A percentile compares a stretch with the other conserved stretches of the same genome.
These are phyloP conservation scores for Ogataea trehalophila DNA, from an alignment of 805 yeast genomes.

Conservation along the genomic window DNA sequence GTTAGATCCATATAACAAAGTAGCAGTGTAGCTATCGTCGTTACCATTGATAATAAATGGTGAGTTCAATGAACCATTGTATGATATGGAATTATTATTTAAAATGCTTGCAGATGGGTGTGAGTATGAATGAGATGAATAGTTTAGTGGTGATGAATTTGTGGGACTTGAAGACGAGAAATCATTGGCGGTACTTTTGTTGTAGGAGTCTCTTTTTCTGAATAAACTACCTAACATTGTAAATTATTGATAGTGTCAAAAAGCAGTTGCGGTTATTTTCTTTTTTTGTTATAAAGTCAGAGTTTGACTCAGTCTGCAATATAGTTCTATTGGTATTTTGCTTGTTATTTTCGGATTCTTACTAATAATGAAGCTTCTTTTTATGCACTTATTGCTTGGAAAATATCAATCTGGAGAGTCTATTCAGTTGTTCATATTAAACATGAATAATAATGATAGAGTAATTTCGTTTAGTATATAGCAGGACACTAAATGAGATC, in stretches of 20 bases:
- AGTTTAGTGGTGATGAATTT: background rate
- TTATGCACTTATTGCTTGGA: background rate
- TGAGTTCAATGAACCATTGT: background rate
- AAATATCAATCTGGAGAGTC: background rate
- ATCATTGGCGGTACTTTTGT: background rate
- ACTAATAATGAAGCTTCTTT: background rate
- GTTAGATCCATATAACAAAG: constrained; percentile 41
- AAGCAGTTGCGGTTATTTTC: too few relatives aligned
- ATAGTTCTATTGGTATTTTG: too few relatives aligned
- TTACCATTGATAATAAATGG: constrained; percentile 11
- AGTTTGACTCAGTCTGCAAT: too few relatives aligned
- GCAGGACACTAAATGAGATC: too few relatives aligned
- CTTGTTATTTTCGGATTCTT: too few relatives aligned
- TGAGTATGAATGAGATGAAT: background rate
- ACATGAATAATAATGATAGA: too few relatives aligned
- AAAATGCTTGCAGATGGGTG: background rate
- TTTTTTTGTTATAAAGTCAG: too few relatives aligned
- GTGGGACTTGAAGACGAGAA: background rate
- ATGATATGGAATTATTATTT: too few relatives aligned
- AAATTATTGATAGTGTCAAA: background rate
- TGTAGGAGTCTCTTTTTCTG: constrained; percentile 12
- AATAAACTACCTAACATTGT: constrained; percentile 21
- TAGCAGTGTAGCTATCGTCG: constrained; percentile 42
- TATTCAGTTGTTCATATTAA: too few relatives aligned
- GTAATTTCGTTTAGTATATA: too few relatives aligned